Base-by-base conservation (phyloP, 176 grass and related monocot genomes). In the Poa pratensis region DNA sequence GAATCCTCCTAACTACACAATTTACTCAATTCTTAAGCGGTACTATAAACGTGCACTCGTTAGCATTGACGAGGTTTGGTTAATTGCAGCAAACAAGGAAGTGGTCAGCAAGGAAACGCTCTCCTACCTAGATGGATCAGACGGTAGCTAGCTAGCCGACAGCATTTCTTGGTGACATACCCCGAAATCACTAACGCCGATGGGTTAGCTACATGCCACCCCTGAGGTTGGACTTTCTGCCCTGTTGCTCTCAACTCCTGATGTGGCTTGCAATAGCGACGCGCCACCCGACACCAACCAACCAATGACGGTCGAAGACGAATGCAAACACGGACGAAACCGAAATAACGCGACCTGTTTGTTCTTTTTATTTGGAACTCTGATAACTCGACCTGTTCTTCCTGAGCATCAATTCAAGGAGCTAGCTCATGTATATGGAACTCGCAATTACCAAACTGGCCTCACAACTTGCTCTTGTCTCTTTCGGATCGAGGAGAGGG, bases 121-220 rank as follows among this genome's bases (percentile, higher is more conserved):
- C 71, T 66, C 40, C 40, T 26, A 32, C 2, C 61, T 64, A 61
- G 59, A 61, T 26, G 59, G 59, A 61, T 63, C 24, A 63, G 26
- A 63, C 1, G 12, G 60, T 64, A 16, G 26, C 62, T 65, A 77
- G 83, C 80, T 82, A 81, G 69, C 82, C 83, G 80, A 87, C 89
- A 87, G 67, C 73, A 87, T 90, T 90, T 87, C 79, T 87, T 80
- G 75, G 84, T 90, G 84, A 83, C 88, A 86, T 49, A 79, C 79
- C 80, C 80, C 59, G 43, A 74, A 79, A 80, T 84, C 84, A 84
- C 68, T 80, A 86, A 87, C 75, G 84, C 32, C 67, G 74, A 83
- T 83, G 70, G 73, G 63, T 59, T 43, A 73, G 63, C 64, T 32
- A 73, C 58, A 71, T 75, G 49, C 80, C 75, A 87, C 86, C 67